phyloP scores from a whole-genome alignment of 148 eudicot species.

The Drosera capensis region DNA sequence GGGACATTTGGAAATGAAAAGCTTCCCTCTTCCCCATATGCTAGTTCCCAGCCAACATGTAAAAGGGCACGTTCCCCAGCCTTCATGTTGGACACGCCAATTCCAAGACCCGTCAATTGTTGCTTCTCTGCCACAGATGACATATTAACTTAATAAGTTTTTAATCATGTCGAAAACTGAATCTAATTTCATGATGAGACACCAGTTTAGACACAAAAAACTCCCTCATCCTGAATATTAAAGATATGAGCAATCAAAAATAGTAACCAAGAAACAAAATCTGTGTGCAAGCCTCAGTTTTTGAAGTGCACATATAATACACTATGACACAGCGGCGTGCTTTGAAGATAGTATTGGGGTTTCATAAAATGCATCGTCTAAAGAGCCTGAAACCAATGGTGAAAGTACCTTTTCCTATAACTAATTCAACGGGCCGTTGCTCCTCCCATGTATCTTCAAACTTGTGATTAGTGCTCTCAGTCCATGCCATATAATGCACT shows the following conservation, averaged over 20 bases:
- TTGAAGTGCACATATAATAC: no score
- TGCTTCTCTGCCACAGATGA: slow-evolving; percentile 57
- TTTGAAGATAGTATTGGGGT: background rate
- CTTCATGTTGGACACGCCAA: slow-evolving; percentile 77
- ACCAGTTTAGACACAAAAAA: no score
- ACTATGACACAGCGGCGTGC: no score
- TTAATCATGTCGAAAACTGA: no score
- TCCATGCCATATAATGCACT: slow-evolving; percentile 96
- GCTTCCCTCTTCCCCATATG: slow-evolving; percentile 89
- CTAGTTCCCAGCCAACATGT: slow-evolving; percentile 85
- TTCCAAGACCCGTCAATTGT: slow-evolving; percentile 74
- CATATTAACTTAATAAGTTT: no score
- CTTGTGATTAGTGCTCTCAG: slow-evolving; percentile 80
- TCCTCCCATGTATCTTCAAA: slow-evolving; percentile 97
- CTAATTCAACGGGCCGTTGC: slow-evolving; percentile 62
- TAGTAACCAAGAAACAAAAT: no score
- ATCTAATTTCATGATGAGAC: no score
- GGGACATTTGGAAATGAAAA: slow-evolving; percentile 98
- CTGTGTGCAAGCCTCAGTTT: no score
- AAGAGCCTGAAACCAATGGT: background rate
- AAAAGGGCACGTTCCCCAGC: slow-evolving; percentile 86
- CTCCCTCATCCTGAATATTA: no score
- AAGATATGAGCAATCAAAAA: no score
- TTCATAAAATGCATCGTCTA: slow-evolving; percentile 1
- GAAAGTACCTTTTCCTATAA: slow-evolving; percentile 78